Evolutionary conservation across 2,329 filamentous ascomycete species (phyloP).

Genomic region (Pyrenophora graminea): DNA sequence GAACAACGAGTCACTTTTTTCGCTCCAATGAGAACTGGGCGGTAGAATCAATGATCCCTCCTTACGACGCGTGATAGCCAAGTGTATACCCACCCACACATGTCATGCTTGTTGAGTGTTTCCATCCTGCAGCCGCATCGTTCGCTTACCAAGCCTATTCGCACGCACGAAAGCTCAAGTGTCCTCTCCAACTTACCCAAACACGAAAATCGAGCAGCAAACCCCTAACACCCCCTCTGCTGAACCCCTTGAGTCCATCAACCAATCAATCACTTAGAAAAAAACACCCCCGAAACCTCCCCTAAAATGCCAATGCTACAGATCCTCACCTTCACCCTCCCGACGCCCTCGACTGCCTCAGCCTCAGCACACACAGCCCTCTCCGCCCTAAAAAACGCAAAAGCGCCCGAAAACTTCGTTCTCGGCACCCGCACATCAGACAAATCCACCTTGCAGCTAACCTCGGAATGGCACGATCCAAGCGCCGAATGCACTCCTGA

Average conservation of each 20-base stretch:
- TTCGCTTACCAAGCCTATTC: background rate
- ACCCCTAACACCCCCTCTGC: too few species aligned
- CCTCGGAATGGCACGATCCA: slow-evolving; percentile 6
- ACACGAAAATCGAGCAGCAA: too few species aligned
- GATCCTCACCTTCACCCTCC: slow-evolving; percentile 3
- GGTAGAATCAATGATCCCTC: too few species aligned
- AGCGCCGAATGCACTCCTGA: background rate
- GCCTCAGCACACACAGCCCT: background rate
- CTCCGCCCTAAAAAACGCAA: slow-evolving; percentile 7
- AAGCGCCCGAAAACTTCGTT: slow-evolving; percentile 2
- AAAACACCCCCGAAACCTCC: background rate
- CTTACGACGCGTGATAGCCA: too few species aligned
- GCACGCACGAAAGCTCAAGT: background rate
- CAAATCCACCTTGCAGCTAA: slow-evolving; percentile 3
- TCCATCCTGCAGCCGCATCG: too few species aligned
- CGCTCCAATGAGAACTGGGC: too few species aligned
- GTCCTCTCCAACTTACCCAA: too few species aligned
- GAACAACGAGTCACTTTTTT: too few species aligned
- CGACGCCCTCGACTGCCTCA: background rate
- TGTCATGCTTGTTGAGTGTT: too few species aligned
- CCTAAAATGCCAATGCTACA: slow-evolving; percentile 3
- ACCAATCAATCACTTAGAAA: too few species aligned
- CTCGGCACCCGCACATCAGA: slow-evolving; percentile 3
- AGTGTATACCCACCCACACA: too few species aligned
- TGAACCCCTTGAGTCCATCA: background rate